Evolutionary conservation across 371 early-diverging fungal species (phyloP).

Genomic region (Lichtheimia ramosa): DNA sequence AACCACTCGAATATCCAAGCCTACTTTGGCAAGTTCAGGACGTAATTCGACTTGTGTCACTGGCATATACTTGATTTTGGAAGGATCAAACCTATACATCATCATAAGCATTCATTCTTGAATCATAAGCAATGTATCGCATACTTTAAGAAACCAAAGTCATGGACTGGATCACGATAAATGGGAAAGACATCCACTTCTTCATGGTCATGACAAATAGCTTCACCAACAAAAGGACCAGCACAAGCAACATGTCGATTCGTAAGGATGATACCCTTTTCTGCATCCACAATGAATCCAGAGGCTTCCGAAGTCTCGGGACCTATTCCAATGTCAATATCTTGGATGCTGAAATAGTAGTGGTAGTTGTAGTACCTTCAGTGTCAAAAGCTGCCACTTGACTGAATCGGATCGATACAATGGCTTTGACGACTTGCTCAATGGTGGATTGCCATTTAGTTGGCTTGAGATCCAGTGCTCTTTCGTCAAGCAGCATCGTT

Average conservation of each 20-base stretch:
- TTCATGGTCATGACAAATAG: constrained; percentile 90
- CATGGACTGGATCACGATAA: constrained; percentile 84
- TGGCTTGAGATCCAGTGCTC: neutral
- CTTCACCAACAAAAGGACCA: constrained; percentile 89
- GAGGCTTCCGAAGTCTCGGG: constrained; percentile 70
- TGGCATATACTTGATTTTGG: constrained; percentile 78
- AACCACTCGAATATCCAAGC: constrained; percentile 90
- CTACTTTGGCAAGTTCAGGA: constrained; percentile 85
- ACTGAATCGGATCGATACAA: constrained; percentile 76
- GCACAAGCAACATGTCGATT: constrained; percentile 93
- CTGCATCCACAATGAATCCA: constrained; percentile 93
- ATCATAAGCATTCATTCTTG: neutral
- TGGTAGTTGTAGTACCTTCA: constrained; percentile 56
- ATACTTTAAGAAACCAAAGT: constrained; percentile 63
- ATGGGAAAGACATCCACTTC: constrained; percentile 86
- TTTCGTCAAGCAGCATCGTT: neutral
- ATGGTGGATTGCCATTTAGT: constrained; percentile 44
- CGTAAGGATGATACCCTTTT: constrained; percentile 85
- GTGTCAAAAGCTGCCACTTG: constrained; percentile 82
- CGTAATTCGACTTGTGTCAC: constrained; percentile 76
- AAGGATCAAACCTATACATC: constrained; percentile 61
- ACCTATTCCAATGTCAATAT: constrained; percentile 16
- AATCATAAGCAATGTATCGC: neutral
- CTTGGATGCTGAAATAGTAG: neutral
- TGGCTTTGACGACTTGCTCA: constrained; percentile 70